Evolutionary conservation across 73 alveolate species (phyloP).

Genomic region (Uronychia setigera): DNA sequence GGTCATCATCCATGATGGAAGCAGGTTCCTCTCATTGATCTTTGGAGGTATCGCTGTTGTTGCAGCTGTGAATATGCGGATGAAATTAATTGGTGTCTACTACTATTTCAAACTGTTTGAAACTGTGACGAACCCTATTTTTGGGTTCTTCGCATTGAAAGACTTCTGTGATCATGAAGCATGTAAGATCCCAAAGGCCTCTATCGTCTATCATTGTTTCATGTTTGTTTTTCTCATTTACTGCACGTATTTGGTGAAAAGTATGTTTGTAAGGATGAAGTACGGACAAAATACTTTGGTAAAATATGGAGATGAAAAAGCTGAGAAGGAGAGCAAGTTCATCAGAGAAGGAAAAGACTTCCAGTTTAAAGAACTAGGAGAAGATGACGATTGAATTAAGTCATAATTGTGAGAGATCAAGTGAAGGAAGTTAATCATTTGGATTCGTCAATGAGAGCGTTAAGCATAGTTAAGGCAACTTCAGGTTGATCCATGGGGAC

Average conservation of each 20-base stretch:
- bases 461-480: slow-evolving; percentile 74
- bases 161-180: neutral
- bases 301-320: neutral
- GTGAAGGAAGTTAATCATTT: neutral
- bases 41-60: neutral
- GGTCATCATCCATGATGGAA: neutral
- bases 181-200: neutral
- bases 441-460: slow-evolving; percentile 57
- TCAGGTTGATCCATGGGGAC: slow-evolving; percentile 89
- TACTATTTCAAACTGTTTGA: neutral
- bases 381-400: too few species aligned
- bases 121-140: neutral
- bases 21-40: neutral
- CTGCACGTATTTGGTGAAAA: neutral
- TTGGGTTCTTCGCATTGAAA: neutral
- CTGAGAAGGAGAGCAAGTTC: too few species aligned
- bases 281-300: neutral
- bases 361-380: too few species aligned
- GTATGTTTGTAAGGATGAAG: neutral
- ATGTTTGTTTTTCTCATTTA: neutral
- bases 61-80: neutral
- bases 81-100: neutral
- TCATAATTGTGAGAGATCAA: neutral
- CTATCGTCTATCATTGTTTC: neutral
- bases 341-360: too few species aligned